Conservation (phyloP, 2,329 filamentous ascomycete species). For the Cytospora chrysosperma region DNA sequence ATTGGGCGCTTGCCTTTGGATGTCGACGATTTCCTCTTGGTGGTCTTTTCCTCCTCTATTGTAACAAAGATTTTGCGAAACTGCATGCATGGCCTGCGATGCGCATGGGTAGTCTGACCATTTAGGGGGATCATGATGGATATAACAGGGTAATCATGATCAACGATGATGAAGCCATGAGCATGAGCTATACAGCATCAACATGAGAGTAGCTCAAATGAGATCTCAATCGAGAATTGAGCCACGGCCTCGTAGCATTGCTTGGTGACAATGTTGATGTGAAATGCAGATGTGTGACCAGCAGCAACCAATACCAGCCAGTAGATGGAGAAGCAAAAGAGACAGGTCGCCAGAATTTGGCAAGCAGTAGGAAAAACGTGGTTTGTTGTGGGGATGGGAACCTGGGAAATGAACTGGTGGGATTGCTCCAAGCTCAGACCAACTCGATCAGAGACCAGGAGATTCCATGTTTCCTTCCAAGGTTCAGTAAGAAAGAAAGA, state of each 20-base stretch:
- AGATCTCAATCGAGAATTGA: neutral
- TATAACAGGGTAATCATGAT: conserved; percentile 25
- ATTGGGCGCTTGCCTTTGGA: conserved; percentile 15
- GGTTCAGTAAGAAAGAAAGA: neutral
- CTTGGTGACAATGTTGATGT: neutral
- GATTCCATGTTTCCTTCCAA: neutral
- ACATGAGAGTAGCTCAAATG: conserved; percentile 17
- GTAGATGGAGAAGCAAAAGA: neutral
- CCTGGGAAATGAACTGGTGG: conserved; percentile 12
- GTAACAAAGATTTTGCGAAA: conserved; percentile 16
- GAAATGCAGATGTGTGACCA: neutral
- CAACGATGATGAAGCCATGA: conserved; percentile 25
- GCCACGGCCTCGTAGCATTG: neutral
- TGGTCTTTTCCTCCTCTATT: conserved; percentile 9
- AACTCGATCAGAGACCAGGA: neutral
- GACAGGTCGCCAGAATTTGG: neutral
- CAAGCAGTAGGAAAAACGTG: conserved; percentile 10
- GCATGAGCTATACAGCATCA: conserved; percentile 22
- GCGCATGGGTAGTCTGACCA: conserved; percentile 24
- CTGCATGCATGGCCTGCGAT: conserved; percentile 23
- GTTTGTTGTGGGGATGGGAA: conserved; percentile 13
- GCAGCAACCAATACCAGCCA: neutral
- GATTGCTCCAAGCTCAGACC: conserved; percentile 10
- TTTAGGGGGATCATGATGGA: conserved; percentile 18
- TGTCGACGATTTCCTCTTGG: neutral